phyloP scores from a whole-genome alignment of 768 basidiomycete genomes.

The Agaricus sinodeliciosus region DNA sequence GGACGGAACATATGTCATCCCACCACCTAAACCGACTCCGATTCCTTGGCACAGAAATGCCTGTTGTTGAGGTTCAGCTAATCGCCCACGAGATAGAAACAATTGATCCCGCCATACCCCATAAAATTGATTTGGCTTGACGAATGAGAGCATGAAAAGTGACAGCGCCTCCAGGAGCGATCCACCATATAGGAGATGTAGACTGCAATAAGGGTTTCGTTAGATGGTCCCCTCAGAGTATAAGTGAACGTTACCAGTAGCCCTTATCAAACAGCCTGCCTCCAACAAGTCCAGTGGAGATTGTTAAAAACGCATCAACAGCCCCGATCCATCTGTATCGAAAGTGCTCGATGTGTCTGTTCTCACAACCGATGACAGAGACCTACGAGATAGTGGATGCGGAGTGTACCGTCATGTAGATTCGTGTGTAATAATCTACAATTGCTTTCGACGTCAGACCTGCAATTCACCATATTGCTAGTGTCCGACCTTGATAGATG shows the following conservation, averaged over 20 bases:
- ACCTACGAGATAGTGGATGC: conserved; percentile 34
- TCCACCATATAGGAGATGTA: conserved; percentile 26
- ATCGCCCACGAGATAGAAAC: neutral
- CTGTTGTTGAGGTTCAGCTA: conserved; percentile 13
- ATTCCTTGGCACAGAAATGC: conserved; percentile 38
- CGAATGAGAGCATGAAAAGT: conserved; percentile 41
- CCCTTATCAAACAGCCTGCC: conserved; percentile 43
- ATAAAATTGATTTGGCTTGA: conserved; percentile 33
- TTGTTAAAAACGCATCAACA: conserved; percentile 35
- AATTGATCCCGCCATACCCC: conserved; percentile 22
- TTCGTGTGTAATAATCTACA: conserved; percentile 32
- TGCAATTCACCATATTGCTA: neutral
- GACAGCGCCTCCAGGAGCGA: conserved; percentile 28
- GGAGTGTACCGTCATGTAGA: conserved; percentile 28
- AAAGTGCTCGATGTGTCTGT: neutral
- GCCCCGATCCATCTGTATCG: conserved; percentile 23
- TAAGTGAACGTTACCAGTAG: conserved; percentile 28
- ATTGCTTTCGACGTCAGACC: neutral
- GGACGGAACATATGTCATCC: conserved; percentile 32
- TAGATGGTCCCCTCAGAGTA: neutral
- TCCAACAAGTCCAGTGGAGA: conserved; percentile 31
- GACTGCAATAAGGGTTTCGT: conserved; percentile 13
- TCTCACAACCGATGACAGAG: neutral
- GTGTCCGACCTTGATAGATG: conserved; percentile 32
- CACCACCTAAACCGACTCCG: conserved; percentile 34